phyloP scores from a whole-genome alignment of 2,329 filamentous ascomycete species.

The Trichoderma sp. region DNA sequence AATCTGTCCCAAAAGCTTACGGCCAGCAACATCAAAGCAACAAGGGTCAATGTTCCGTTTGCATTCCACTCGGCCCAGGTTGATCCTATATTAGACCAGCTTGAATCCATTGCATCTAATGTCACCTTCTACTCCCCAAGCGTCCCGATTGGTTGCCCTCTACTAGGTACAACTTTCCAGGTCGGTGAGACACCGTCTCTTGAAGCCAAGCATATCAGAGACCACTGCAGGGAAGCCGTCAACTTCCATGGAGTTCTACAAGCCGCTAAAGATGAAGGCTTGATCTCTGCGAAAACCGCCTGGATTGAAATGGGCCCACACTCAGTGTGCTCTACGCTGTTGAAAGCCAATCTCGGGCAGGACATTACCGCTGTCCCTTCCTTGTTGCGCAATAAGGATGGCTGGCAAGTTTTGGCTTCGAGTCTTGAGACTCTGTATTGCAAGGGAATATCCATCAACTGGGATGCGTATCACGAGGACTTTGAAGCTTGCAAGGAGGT shows the following conservation, averaged over 20 bases:
- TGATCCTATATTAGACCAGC: constrained; percentile 58
- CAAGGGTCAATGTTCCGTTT: constrained; percentile 52
- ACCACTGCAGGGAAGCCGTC: constrained; percentile 17
- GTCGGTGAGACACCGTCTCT: constrained; percentile 35
- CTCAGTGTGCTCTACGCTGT: not conserved
- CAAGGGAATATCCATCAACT: constrained; percentile 64
- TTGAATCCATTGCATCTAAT: constrained; percentile 49
- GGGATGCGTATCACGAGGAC: constrained; percentile 66
- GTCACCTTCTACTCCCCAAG: constrained; percentile 44
- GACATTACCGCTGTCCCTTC: constrained; percentile 5
- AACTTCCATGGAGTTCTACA: constrained; percentile 5
- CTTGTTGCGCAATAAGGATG: constrained; percentile 16
- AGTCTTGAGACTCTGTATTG: constrained; percentile 30
- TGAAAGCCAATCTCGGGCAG: constrained; percentile 15
- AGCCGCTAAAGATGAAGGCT: not conserved
- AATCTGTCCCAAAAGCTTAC: constrained; percentile 45
- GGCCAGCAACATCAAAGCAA: constrained; percentile 44
- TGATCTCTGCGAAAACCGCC: not conserved
- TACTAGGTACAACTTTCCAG: constrained; percentile 54
- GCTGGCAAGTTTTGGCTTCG: constrained; percentile 6
- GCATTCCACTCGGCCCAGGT: constrained; percentile 58
- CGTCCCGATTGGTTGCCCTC: constrained; percentile 68
- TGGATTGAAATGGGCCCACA: constrained; percentile 16
- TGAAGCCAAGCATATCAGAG: constrained; percentile 12
- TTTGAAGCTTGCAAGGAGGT: constrained; percentile 44